Percentiles rank a stretch among this genome's conserved stretches.
Evolutionary conservation across 768 basidiomycete species (phyloP).

Genomic region (Trametes elegans): DNA sequence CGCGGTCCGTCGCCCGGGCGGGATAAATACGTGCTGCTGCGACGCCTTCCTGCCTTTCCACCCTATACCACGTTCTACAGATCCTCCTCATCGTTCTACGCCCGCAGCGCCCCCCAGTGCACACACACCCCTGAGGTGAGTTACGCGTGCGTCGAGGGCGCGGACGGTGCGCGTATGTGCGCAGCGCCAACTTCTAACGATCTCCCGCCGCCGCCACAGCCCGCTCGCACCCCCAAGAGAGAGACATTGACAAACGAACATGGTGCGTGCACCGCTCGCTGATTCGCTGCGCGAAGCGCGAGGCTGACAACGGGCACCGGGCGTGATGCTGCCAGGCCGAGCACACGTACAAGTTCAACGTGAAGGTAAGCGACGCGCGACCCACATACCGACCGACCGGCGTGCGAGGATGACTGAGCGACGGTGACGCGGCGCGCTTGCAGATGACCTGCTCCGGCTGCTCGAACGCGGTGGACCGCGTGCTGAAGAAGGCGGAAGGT

Average conservation of each 20-base stretch:
- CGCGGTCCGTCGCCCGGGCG: slow-evolving; percentile 2
- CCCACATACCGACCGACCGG: background rate
- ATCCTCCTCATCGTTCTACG: background rate
- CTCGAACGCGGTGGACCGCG: slow-evolving; percentile 77
- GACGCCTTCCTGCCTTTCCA: background rate
- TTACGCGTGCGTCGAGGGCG: too few relatives aligned
- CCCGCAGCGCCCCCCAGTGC: background rate
- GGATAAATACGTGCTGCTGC: slow-evolving; percentile 9
- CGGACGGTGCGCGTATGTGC: too few relatives aligned
- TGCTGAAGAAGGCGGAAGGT: slow-evolving; percentile 63
- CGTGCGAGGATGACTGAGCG: slow-evolving; percentile 6
- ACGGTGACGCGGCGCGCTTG: too few relatives aligned
- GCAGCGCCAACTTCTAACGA: background rate
- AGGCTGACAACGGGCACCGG: background rate
- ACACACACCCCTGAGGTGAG: too few relatives aligned
- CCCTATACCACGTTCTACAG: background rate
- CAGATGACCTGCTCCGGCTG: slow-evolving; percentile 90
- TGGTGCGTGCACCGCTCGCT: slow-evolving; percentile 17
- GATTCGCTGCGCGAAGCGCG: background rate
- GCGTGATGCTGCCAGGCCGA: slow-evolving; percentile 23
- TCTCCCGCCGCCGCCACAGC: background rate
- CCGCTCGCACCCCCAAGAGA: too few relatives aligned
- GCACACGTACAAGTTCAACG: slow-evolving; percentile 73
- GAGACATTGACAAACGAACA: too few relatives aligned
- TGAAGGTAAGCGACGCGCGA: slow-evolving; percentile 55